Percentiles rank a stretch among this genome's conserved stretches.
Conservation (phyloP, 805 yeast genomes). For the Blastobotrys chiropterorum region DNA sequence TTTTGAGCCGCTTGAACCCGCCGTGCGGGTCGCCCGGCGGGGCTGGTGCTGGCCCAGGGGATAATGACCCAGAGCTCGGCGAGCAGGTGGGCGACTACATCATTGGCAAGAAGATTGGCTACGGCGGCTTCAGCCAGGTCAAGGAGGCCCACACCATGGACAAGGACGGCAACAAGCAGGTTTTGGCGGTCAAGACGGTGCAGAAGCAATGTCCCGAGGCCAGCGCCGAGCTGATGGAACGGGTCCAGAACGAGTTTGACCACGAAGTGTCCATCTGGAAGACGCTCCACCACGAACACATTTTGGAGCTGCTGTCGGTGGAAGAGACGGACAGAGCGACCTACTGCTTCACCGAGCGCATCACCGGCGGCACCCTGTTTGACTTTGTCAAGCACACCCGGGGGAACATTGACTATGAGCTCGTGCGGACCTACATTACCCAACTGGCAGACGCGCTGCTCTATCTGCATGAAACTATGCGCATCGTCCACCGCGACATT, state of each 20-base stretch:
- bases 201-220: slow-evolving; percentile 32
- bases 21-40: slow-evolving; percentile 1
- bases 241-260: slow-evolving; percentile 52
- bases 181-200: slow-evolving; percentile 56
- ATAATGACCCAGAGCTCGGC: slow-evolving; percentile 35
- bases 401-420: slow-evolving; percentile 13
- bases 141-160: slow-evolving; percentile 50
- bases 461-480: slow-evolving; percentile 56
- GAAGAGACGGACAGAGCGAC: slow-evolving; percentile 54
- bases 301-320: slow-evolving; percentile 57
- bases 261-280: slow-evolving; percentile 77
- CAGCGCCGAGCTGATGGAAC: slow-evolving; percentile 34
- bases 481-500: slow-evolving; percentile 75
- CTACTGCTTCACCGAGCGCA: slow-evolving; percentile 65
- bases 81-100: slow-evolving; percentile 53
- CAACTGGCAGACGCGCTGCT: slow-evolving; percentile 56
- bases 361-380: slow-evolving; percentile 73
- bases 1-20: slow-evolving; percentile 13
- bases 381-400: slow-evolving; percentile 67
- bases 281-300: slow-evolving; percentile 53
- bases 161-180: slow-evolving; percentile 23
- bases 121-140: slow-evolving; percentile 87
- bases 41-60: neutral
- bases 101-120: slow-evolving; percentile 72
- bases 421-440: slow-evolving; percentile 35